These are phyloP conservation scores for Mycena amicta DNA, from an alignment of 768 basidiomycete species.

Conservation along the genomic window DNA sequence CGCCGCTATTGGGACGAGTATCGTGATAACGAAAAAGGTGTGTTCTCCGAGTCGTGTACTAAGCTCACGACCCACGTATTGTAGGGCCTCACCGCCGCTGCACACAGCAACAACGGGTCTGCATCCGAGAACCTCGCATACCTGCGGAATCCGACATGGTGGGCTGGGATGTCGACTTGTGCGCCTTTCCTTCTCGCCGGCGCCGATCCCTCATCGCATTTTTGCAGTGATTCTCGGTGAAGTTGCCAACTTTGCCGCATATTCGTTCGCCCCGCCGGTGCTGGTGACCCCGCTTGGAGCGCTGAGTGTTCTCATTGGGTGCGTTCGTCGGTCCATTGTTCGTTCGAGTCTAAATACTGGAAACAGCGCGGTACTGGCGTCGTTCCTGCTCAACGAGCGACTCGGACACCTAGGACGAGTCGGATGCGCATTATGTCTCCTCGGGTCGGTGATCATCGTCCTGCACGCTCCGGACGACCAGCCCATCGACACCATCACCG, in stretches of 20 bases:
- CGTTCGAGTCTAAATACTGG: slow-evolving; percentile 1
- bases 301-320: slow-evolving; percentile 96
- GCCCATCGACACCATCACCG: slow-evolving; percentile 88
- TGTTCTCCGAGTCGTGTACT: slow-evolving; percentile 13
- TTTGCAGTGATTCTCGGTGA: slow-evolving; percentile 87
- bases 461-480: slow-evolving; percentile 97
- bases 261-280: slow-evolving; percentile 96
- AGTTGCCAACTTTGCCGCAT: slow-evolving; percentile 94
- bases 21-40: slow-evolving; percentile 99
- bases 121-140: slow-evolving; percentile 87
- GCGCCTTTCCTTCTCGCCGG: slow-evolving; percentile 37
- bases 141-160: slow-evolving; percentile 92
- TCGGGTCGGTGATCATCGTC: slow-evolving; percentile 93
- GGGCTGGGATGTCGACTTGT: slow-evolving; percentile 94
- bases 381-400: slow-evolving; percentile 90
- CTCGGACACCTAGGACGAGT: slow-evolving; percentile 90
- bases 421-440: slow-evolving; percentile 80
- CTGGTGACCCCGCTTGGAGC: slow-evolving; percentile 98
- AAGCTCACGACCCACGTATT: neutral
- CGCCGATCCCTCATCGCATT: slow-evolving; percentile 3
- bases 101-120: slow-evolving; percentile 52
- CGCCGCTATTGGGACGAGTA: slow-evolving; percentile 89
- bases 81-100: slow-evolving; percentile 90
- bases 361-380: slow-evolving; percentile 91
- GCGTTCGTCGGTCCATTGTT: slow-evolving; percentile 32